phyloP scores from a whole-genome alignment of 148 eudicot species.

The Pharnaceum exiguum region DNA sequence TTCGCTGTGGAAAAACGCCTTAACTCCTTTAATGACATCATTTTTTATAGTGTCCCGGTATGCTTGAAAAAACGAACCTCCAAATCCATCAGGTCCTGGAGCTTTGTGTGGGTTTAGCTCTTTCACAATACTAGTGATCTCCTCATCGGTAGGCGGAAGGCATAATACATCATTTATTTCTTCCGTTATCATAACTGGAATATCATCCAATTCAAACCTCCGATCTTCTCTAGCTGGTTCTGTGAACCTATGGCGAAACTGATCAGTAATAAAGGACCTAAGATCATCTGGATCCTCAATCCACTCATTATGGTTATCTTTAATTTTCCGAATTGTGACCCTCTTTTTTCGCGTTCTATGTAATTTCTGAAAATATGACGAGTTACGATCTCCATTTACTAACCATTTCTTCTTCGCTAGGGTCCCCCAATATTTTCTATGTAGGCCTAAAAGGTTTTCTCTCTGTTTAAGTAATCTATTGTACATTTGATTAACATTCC shows the following conservation, averaged over 20 bases:
- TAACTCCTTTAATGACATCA: neutral
- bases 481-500: neutral
- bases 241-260: neutral
- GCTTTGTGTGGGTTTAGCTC: neutral
- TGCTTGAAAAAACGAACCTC: neutral
- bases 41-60: neutral
- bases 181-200: neutral
- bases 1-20: neutral
- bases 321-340: neutral
- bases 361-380: neutral
- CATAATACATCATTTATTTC: neutral
- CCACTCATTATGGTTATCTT: neutral
- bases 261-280: neutral
- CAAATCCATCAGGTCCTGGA: neutral
- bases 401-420: neutral
- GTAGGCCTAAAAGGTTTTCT: neutral
- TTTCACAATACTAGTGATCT: neutral
- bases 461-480: neutral
- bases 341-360: neutral
- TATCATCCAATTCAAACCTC: neutral
- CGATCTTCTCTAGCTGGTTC: neutral
- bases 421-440: neutral
- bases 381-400: neutral
- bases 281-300: neutral
- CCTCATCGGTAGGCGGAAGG: neutral